Conservation (phyloP, 345 rosid species). For the Anastatica hierochuntica region DNA sequence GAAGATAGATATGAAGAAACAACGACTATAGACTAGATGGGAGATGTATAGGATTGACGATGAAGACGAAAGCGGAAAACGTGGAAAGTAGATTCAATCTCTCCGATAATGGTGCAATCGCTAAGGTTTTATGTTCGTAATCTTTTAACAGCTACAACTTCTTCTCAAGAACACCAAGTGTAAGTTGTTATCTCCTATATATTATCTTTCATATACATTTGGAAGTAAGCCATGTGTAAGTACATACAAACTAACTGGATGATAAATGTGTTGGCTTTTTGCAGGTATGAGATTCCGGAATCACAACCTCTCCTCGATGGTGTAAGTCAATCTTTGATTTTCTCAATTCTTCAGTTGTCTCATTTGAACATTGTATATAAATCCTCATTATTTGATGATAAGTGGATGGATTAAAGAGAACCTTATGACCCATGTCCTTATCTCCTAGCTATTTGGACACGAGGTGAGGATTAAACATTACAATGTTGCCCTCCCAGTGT, state of each 20-base stretch:
- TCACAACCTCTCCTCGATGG: constrained; percentile 69
- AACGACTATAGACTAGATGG: too few relatives aligned
- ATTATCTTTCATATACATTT: neutral
- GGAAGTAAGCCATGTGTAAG: too few relatives aligned
- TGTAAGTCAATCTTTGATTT: constrained; percentile 35
- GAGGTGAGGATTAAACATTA: constrained; percentile 44
- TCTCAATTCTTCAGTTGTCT: neutral
- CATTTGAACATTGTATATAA: constrained; percentile 3
- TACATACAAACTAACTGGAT: neutral
- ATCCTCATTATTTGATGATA: constrained; percentile 2
- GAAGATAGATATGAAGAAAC: too few relatives aligned
- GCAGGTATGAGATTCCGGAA: constrained; percentile 89
- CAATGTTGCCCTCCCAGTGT: neutral
- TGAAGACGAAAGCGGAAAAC: too few relatives aligned
- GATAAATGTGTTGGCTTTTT: neutral
- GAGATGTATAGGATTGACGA: too few relatives aligned
- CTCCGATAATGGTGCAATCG: too few relatives aligned
- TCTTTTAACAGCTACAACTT: too few relatives aligned
- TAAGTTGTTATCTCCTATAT: constrained; percentile 37
- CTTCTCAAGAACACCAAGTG: constrained; percentile 97
- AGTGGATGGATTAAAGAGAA: constrained; percentile 75
- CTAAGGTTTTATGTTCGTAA: too few relatives aligned
- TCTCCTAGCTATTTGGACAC: constrained; percentile 92
- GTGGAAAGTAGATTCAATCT: too few relatives aligned
- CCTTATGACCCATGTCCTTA: constrained; percentile 88